These are phyloP conservation scores for Trichosanthes cucumerina DNA, from an alignment of 306 rosid genomes.

Conservation along the genomic window DNA sequence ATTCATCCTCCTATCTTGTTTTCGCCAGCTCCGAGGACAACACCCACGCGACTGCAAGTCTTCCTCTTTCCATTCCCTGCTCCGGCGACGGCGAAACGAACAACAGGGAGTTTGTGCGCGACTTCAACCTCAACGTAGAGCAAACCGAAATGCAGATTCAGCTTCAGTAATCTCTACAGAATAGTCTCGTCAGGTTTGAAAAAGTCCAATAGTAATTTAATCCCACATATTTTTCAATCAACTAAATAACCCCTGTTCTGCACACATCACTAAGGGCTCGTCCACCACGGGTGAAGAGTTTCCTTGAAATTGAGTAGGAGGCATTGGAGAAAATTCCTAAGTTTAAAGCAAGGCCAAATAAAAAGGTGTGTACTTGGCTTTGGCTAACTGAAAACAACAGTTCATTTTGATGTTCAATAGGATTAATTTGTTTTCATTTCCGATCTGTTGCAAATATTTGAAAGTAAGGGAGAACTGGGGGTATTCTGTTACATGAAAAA, in stretches of 20 bases:
- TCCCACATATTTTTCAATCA: background rate
- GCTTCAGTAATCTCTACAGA: slow-evolving; percentile 63
- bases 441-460: slow-evolving; percentile 50
- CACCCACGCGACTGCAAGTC: no score
- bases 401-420: background rate
- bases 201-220: background rate
- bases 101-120: no score
- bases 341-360: no score
- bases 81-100: no score
- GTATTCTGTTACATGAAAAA: slow-evolving; percentile 63
- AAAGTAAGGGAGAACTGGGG: slow-evolving; percentile 89
- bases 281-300: no score
- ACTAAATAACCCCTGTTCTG: slow-evolving; percentile 46
- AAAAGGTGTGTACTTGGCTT: no score
- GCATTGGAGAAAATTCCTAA: no score
- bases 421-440: background rate
- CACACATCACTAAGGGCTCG: slow-evolving; percentile 84
- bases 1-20: no score
- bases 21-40: no score
- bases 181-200: slow-evolving; percentile 49
- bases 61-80: no score
- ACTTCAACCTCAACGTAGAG: no score
- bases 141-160: slow-evolving; percentile 52
- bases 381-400: background rate
- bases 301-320: no score